A percentile compares a stretch with the other conserved stretches of the same genome.
Conservation (phyloP, 2,329 filamentous ascomycete species). For the Cryphonectria carpinicola region DNA sequence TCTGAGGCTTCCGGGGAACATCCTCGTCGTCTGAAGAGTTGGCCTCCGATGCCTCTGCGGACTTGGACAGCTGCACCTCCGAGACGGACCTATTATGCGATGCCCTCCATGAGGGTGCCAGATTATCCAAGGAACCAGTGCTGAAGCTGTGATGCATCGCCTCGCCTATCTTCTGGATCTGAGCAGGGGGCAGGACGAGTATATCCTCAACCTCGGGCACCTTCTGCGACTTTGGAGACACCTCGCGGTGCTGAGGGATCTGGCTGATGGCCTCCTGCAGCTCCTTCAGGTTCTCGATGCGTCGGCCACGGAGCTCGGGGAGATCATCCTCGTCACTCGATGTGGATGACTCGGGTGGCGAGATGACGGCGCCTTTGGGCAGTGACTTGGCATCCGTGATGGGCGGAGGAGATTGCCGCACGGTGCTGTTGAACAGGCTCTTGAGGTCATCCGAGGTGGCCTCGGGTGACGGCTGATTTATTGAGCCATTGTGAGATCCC, state of each 20-base stretch:
- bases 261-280: constrained; percentile 82
- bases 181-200: constrained; percentile 41
- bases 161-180: constrained; percentile 39
- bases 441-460: constrained; percentile 56
- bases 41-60: constrained; percentile 53
- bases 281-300: constrained; percentile 62
- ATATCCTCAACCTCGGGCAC: constrained; percentile 39
- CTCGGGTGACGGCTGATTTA: constrained; percentile 50
- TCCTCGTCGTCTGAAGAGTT: constrained; percentile 65
- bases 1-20: constrained; percentile 72
- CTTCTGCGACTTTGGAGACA: constrained; percentile 51
- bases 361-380: constrained; percentile 83
- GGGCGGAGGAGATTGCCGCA: constrained; percentile 85
- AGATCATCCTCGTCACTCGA: constrained; percentile 82
- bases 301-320: constrained; percentile 50
- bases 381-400: constrained; percentile 73
- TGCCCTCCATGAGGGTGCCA: constrained; percentile 46
- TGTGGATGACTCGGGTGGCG: constrained; percentile 82
- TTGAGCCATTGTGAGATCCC: constrained; percentile 36
- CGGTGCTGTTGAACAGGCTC: constrained; percentile 56
- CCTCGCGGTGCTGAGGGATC: constrained; percentile 68
- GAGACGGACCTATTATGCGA: constrained; percentile 62
- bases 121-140: constrained; percentile 48
- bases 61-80: constrained; percentile 49
- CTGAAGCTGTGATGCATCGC: constrained; percentile 53